Percentiles rank a stretch among this genome's conserved stretches.
These are phyloP conservation scores for Annulohypoxylon stygium DNA, from an alignment of 495 filamentous ascomycete genomes.

Conservation along the genomic window DNA sequence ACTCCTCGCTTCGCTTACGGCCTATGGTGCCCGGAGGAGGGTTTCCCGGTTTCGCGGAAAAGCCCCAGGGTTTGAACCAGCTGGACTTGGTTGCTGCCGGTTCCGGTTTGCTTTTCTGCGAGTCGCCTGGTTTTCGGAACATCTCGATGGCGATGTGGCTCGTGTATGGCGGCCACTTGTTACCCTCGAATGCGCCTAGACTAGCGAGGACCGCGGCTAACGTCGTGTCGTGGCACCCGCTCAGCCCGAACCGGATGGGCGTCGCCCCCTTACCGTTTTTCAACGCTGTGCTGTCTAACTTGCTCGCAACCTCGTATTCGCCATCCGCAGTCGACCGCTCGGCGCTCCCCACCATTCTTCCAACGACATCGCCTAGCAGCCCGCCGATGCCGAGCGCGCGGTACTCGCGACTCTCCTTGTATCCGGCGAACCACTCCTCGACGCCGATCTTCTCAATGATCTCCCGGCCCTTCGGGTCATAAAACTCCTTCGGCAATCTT, in stretches of 20 bases:
- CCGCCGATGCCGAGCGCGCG: slow-evolving; percentile 86
- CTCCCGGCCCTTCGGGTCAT: slow-evolving; percentile 76
- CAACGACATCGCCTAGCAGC: slow-evolving; percentile 85
- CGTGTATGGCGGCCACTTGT: slow-evolving; percentile 91
- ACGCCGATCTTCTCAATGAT: slow-evolving; percentile 83
- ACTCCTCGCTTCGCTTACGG: slow-evolving; percentile 62
- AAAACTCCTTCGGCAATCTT: slow-evolving; percentile 84
- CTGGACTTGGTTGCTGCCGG: slow-evolving; percentile 11
- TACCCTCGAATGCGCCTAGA: slow-evolving; percentile 79
- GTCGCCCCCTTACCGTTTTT: slow-evolving; percentile 71
- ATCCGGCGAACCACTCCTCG: slow-evolving; percentile 96
- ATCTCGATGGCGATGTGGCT: slow-evolving; percentile 92
- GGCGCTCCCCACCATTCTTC: slow-evolving; percentile 81
- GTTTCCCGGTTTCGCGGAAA: slow-evolving; percentile 38
- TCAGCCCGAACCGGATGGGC: slow-evolving; percentile 68
- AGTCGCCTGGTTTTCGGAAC: slow-evolving; percentile 66
- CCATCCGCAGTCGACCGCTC: slow-evolving; percentile 72
- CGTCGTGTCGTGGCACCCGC: slow-evolving; percentile 96
- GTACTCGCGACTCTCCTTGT: slow-evolving; percentile 85
- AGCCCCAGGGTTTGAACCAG: slow-evolving; percentile 26
- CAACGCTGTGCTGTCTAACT: slow-evolving; percentile 54
- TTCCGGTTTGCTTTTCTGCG: slow-evolving; percentile 6
- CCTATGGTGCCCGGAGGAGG: slow-evolving; percentile 58
- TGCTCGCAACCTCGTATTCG: slow-evolving; percentile 60
- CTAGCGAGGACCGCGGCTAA: slow-evolving; percentile 82